Conservation (phyloP, 306 rosid genomes). For the Glycyrrhiza uralensis region DNA sequence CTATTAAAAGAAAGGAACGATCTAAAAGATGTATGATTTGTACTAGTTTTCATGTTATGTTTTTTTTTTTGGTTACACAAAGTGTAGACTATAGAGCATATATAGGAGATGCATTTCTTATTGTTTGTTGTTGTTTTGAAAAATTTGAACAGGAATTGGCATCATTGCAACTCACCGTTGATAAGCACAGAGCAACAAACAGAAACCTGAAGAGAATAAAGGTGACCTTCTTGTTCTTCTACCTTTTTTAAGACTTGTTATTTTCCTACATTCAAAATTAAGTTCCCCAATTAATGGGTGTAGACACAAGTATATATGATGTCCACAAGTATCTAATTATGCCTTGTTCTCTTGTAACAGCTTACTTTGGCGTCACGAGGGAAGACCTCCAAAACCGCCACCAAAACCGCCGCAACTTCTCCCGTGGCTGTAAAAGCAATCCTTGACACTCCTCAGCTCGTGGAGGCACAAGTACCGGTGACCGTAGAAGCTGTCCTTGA, state of each 20-base stretch:
- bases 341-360: conserved; percentile 33
- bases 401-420: neutral
- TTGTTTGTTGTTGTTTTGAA: conserved; percentile 13
- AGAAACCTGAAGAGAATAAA: conserved; percentile 58
- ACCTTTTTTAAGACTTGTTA: neutral
- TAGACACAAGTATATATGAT: neutral
- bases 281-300: neutral
- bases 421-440: neutral
- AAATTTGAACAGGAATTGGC: conserved; percentile 56
- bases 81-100: neutral
- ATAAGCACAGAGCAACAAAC: conserved; percentile 50
- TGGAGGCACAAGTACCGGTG: conserved; percentile 8
- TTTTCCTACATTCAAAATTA: neutral
- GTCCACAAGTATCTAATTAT: conserved; percentile 25
- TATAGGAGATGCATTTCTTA: neutral
- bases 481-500: neutral
- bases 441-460: neutral
- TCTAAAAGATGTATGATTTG: conserved; percentile 53
- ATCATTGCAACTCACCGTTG: conserved; percentile 39
- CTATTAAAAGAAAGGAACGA: conserved; percentile 50
- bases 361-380: conserved; percentile 38
- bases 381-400: neutral
- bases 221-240: conserved; percentile 38
- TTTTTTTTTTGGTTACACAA: neutral
- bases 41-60: neutral